Base-by-base conservation (phyloP, 2,329 filamentous ascomycete species). In the Fusarium goolgardi region DNA sequence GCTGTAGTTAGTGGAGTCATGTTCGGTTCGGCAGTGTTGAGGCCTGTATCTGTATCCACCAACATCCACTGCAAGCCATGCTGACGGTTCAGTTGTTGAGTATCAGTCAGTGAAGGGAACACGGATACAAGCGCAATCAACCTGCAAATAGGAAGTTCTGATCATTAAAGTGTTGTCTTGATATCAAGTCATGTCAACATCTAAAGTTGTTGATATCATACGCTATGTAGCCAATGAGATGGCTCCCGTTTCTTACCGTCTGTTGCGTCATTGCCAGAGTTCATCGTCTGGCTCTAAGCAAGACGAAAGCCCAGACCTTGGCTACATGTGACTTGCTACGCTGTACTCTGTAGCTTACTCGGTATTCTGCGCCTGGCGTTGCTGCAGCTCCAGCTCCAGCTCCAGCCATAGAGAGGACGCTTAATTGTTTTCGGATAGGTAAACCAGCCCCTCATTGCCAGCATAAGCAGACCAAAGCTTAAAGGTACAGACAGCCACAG, bases 41-140 rank as follows among this genome's bases (percentile, higher is more conserved):
- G 58, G 56, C 53, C 51, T 67, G 67, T 55, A 57, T 62, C 51
- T 67, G 67, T 55, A 57, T 65, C 59, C 65, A 69, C 55, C 20
- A 63, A 68, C 49, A 55, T 67, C 59, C 65, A 69, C 60, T 31
- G 62, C 55, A 65, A 72, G 70, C 65, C 67, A 55, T 65, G 55
- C 55, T 54, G 65, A 47, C 32, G 61, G 53, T 29, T 44, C 25
- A 63, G 35, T 34, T 62, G 21, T 45, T 45, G 34, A 27, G 46
- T 18, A 25, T 27, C 45, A 1, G n/a, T 27, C 45, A 1, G 11
- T 5, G 5, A 25, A 43, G 15, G 10, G 6, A 43, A 23, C 21
- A 41, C 11, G n/a, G 13, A 39, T 20, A 11, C 18, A 37, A 20
- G n/a, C 10, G 27, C 8, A 16, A 18, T 3, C 5, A 13, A 16